Conservation (phyloP, 345 rosid species). For the Bruguiera gymnorhiza region DNA sequence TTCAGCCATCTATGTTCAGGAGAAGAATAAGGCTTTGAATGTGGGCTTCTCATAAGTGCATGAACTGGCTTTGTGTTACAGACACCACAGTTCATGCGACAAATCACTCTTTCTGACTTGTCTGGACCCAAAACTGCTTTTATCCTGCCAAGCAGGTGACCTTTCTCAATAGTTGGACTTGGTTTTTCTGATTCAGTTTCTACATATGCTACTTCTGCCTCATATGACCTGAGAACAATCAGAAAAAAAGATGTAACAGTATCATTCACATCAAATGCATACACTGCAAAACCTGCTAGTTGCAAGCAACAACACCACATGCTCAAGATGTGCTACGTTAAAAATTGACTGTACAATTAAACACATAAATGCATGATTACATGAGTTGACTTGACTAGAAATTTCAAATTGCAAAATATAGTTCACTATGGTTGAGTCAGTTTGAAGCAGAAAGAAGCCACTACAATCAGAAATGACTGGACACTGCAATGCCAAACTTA, state of each 20-base stretch:
- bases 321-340: not conserved
- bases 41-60: constrained; percentile 11
- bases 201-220: constrained; percentile 76
- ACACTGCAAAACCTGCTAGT: not conserved
- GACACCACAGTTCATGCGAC: constrained; percentile 64
- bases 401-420: not conserved
- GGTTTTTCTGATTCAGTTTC: constrained; percentile 51
- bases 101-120: constrained; percentile 57
- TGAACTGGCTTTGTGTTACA: constrained; percentile 44
- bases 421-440: no score
- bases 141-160: constrained; percentile 27
- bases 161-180: constrained; percentile 27
- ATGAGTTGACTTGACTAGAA: not conserved
- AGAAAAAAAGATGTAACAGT: not conserved
- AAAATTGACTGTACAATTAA: not conserved
- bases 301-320: not conserved
- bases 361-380: not conserved
- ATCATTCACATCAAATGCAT: not conserved
- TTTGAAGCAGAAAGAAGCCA: no score
- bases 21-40: constrained; percentile 27
- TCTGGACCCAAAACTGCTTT: constrained; percentile 33
- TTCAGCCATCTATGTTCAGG: constrained; percentile 57
- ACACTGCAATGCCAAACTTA: no score
- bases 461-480: no score
- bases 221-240: constrained; percentile 53